Conservation (phyloP, 2,329 filamentous ascomycete species). For the Epicoccum nigrum region DNA sequence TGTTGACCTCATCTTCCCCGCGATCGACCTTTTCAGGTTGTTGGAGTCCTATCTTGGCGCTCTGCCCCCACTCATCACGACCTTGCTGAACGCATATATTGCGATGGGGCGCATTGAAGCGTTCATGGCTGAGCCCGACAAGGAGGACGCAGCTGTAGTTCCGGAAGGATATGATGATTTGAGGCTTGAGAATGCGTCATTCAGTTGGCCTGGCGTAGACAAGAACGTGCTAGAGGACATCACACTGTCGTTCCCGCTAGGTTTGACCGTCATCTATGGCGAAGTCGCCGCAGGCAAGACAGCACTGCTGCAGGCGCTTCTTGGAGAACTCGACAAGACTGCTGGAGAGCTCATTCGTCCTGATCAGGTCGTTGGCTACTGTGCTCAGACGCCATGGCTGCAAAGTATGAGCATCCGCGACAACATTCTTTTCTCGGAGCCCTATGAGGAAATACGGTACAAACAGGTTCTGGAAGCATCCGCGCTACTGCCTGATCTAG, state of each 20-base stretch:
- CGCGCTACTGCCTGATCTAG: slow-evolving; percentile 66
- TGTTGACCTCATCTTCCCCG: slow-evolving; percentile 85
- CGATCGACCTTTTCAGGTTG: slow-evolving; percentile 78
- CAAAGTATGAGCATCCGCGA: slow-evolving; percentile 73
- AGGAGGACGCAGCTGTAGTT: slow-evolving; percentile 58
- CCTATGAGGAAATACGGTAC: slow-evolving; percentile 73
- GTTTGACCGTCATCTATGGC: slow-evolving; percentile 67
- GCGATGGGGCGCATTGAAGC: slow-evolving; percentile 80
- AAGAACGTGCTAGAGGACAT: slow-evolving; percentile 62
- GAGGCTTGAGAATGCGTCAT: slow-evolving; percentile 68
- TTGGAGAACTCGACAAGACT: slow-evolving; percentile 64
- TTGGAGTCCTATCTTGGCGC: slow-evolving; percentile 76
- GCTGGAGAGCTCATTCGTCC: slow-evolving; percentile 59
- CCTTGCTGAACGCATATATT: slow-evolving; percentile 80
- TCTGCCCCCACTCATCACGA: slow-evolving; percentile 75
- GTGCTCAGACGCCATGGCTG: slow-evolving; percentile 70
- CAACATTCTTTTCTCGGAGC: slow-evolving; percentile 69
- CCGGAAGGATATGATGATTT: slow-evolving; percentile 47
- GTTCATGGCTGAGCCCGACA: slow-evolving; percentile 87
- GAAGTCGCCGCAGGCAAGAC: slow-evolving; percentile 70
- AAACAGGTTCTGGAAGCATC: slow-evolving; percentile 71
- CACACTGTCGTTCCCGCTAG: slow-evolving; percentile 60
- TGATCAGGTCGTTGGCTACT: slow-evolving; percentile 66
- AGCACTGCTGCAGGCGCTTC: slow-evolving; percentile 63
- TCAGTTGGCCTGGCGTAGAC: slow-evolving; percentile 76